Percentiles rank a stretch among this genome's conserved stretches.
phyloP scores from a whole-genome alignment of 192 early-diverging fungal genomes.

The Coemansia aciculifera region DNA sequence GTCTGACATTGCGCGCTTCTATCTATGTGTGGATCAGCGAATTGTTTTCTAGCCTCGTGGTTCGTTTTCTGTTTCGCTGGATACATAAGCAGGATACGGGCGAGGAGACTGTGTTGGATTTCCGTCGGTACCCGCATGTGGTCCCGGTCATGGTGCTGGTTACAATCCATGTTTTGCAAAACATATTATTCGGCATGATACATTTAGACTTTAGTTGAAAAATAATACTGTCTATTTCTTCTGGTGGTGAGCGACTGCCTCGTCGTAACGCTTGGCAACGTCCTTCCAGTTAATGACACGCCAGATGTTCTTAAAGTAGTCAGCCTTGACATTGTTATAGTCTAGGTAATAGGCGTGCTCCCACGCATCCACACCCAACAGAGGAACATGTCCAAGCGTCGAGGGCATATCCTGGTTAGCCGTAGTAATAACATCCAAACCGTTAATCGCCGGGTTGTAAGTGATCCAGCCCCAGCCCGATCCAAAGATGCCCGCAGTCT shows the following conservation, averaged over 20 bases:
- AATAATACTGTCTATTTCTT: background rate
- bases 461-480: conserved; percentile 98
- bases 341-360: conserved; percentile 97
- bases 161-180: conserved; percentile 72
- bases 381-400: conserved; percentile 67
- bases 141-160: conserved; percentile 67
- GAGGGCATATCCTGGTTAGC: conserved; percentile 79
- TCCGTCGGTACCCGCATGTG: conserved; percentile 67
- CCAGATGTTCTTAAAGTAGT: conserved; percentile 95
- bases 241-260: conserved; percentile 43
- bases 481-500: conserved; percentile 83
- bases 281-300: conserved; percentile 98
- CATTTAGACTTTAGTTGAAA: conserved; percentile 57
- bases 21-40: conserved; percentile 68
- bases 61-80: conserved; percentile 61
- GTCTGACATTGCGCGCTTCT: conserved; percentile 62
- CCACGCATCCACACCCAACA: conserved; percentile 94
- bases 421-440: conserved; percentile 83
- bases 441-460: conserved; percentile 74
- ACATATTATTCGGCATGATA: conserved; percentile 67
- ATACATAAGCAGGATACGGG: conserved; percentile 62
- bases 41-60: conserved; percentile 62
- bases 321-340: conserved; percentile 97
- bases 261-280: conserved; percentile 81
- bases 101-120: conserved; percentile 66